Evolutionary conservation across 345 rosid genomes (phyloP), one percentile per base, ranked within the genome.

Genomic region (Erysimum cheiranthoides): DNA sequence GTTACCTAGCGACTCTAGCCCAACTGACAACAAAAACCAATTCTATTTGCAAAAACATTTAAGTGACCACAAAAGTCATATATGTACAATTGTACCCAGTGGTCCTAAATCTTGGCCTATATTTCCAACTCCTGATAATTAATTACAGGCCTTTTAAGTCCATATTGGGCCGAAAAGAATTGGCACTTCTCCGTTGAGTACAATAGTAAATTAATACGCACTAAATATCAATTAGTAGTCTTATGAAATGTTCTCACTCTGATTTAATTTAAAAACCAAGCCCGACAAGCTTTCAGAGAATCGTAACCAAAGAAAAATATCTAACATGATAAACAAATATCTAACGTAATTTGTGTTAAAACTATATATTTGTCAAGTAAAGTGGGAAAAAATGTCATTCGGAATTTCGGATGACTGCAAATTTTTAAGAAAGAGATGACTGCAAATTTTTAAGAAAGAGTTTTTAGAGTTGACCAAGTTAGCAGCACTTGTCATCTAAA

Each of bases 81-180:
- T 2, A 58, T n/a, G 43, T 39, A 35, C 0, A 21, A 21, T 21
- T 42, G 46, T 13, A 13, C 46, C 46, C 13, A 45, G 14, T 14
- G 16, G 21, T 16, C 65, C 16, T 36, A 17, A 18, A 10, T 28
- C 9, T 42, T 25, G 28, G 27, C 11, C 34, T 70, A 70, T 10
- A 58, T 70, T 10, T 32, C n/a, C n/a, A 50, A 47, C 6, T 58
- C 34, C 47, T 36, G 17, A 39, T 17, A 16, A 43, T 17, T 58
- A 34, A 16, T 50, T 17, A 72, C n/a, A 61, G 39, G 69, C 68
- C 51, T 27, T 61, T 38, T 30, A 49, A 28, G 52, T 52, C 16
- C 9, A 8, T 30, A 39, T 17, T 53, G 36, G 46, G 46, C 54
- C 56, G 16, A 3, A 31, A 31, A 53, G 54, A 42, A 27, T 13